Base-by-base conservation (phyloP, 2,329 filamentous ascomycete species). In the Colletotrichum lentis region DNA sequence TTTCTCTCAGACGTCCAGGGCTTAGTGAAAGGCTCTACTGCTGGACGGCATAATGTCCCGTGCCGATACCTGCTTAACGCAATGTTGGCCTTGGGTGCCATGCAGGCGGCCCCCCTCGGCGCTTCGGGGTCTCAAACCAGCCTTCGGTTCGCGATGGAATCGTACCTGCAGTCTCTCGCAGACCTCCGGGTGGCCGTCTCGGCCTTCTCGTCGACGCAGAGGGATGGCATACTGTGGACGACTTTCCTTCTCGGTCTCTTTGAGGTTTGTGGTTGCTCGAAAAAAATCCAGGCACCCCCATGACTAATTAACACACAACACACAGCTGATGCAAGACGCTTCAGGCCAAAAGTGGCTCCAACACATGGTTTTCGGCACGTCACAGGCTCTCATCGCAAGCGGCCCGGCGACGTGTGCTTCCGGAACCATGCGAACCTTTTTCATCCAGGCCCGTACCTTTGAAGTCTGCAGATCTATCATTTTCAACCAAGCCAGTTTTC, bases 311-410 rank as follows among this genome's bases (percentile, higher is more conserved):
- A 69, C 57, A 31, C 24, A 18, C 16, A 16, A 10, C 27, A 20
- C 7, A 6, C 11, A 79, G 77, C 73, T 79, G 2, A 75, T 79
- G 72, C 74, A 71, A 0, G 77, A 78, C 31, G 64, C 72, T 0
- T 75, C 76, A 0, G 77, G 76, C 0, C 67, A 74, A 20, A 76
- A 75, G 0, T 79, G 77, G 77, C 41, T 77, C 4, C 76, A 77
- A 6, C 77, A 79, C 12, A 72, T 79, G 27, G 74, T 79, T 0
- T 74, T 78, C 27, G 77, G 77, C 8, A 79, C 77, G 0, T 73
- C 75, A 0, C 76, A 69, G 0, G 77, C 77, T 0, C 68, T 79
- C 1, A 62, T 77, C 2, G 76, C 76, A 0, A 72, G 65, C 3
- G 77, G 77, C 0, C 75, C 77, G 16, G 27, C 58, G 18, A 50